phyloP scores from a whole-genome alignment of 345 rosid genomes.

The Hibiscus mutabilis region DNA sequence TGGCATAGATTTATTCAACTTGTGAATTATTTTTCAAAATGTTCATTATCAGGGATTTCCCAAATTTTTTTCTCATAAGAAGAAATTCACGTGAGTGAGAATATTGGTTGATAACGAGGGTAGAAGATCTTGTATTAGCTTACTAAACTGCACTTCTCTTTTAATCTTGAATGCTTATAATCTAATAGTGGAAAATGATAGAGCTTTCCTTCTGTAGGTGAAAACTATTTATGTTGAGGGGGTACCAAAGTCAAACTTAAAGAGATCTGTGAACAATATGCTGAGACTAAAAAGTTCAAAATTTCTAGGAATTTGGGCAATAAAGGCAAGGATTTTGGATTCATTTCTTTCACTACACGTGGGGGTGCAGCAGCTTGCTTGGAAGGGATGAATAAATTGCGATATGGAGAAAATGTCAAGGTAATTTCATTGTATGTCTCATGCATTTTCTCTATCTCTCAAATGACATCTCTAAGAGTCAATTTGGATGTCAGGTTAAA shows the following conservation, averaged over 20 bases:
- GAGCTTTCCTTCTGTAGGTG: constrained; percentile 17
- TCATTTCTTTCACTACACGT: constrained; percentile 19
- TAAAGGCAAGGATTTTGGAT: constrained; percentile 21
- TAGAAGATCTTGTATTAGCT: background rate
- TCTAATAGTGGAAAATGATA: background rate
- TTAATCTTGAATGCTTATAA: background rate
- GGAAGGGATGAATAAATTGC: constrained; percentile 16
- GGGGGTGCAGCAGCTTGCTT: constrained; percentile 22
- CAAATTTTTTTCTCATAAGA: background rate
- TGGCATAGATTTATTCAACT: background rate
- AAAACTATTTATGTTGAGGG: constrained; percentile 19
- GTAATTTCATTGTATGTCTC: constrained; percentile 6
- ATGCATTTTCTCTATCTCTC: background rate
- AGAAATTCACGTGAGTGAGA: background rate
- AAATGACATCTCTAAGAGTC: constrained; percentile 1
- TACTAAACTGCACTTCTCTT: background rate
- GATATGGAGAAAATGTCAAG: constrained; percentile 17
- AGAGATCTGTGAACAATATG: constrained; percentile 21
- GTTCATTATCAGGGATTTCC: background rate
- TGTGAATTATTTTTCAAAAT: background rate
- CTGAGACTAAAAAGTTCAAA: constrained; percentile 11
- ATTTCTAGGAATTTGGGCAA: constrained; percentile 14
- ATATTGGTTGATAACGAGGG: constrained; percentile 3
- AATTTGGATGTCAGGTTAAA: constrained; percentile 20
- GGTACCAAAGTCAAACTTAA: constrained; percentile 15